A percentile compares a stretch with the other conserved stretches of the same genome.
These are phyloP conservation scores for Paraleonurus japonicus DNA, from an alignment of 257 asterid species.

Conservation along the genomic window DNA sequence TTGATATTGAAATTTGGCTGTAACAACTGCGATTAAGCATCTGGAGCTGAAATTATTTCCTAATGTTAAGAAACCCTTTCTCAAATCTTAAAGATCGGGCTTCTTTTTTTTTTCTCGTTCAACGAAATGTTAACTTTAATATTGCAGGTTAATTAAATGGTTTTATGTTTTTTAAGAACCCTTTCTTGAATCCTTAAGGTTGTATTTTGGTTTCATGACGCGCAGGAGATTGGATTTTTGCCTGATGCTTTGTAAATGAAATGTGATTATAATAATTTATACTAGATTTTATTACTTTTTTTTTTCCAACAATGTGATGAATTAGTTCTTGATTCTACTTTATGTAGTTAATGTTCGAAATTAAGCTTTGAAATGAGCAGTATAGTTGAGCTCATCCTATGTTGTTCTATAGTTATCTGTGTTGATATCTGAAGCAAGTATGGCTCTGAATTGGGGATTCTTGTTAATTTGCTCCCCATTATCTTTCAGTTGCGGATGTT, in stretches of 20 bases:
- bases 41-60: neutral
- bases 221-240: neutral
- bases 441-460: neutral
- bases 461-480: neutral
- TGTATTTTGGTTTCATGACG: constrained; percentile 5
- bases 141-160: neutral
- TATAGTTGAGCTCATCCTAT: neutral
- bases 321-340: neutral
- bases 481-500: constrained; percentile 43
- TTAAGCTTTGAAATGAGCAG: neutral
- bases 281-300: neutral
- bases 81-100: neutral
- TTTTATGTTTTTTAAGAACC: neutral
- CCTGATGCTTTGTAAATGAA: neutral
- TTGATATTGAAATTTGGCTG: neutral
- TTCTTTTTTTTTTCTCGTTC: neutral
- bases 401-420: neutral
- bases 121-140: neutral
- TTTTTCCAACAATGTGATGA: neutral
- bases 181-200: constrained; percentile 8
- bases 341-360: neutral
- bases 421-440: too few species aligned
- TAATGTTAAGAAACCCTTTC: constrained; percentile 13
- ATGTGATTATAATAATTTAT: neutral
- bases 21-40: neutral